Evolutionary conservation across 257 asterid genomes (phyloP).

Genomic region (Ehretia macrophylla): DNA sequence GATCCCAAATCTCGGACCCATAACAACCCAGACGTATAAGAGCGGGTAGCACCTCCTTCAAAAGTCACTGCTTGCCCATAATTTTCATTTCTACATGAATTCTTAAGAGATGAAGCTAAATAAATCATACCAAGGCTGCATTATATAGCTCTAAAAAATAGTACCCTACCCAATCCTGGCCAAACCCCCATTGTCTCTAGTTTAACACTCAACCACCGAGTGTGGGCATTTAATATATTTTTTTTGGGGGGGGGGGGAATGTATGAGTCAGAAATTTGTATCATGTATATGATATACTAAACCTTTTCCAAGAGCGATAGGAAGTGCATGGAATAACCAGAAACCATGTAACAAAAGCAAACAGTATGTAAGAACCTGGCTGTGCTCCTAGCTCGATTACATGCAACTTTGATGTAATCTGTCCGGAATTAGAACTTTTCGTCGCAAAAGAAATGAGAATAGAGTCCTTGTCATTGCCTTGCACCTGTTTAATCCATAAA

Average conservation of each 20-base stretch:
- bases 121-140: too few relatives aligned
- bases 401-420: slow-evolving; percentile 82
- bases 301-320: too few relatives aligned
- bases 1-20: not conserved
- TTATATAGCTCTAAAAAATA: too few relatives aligned
- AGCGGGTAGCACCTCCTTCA: too few relatives aligned
- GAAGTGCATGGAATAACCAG: not conserved
- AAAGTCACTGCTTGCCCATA: too few relatives aligned
- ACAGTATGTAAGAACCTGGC: slow-evolving; percentile 55
- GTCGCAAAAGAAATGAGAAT: slow-evolving; percentile 91
- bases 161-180: too few relatives aligned
- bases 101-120: too few relatives aligned
- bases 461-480: slow-evolving; percentile 92
- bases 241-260: too few relatives aligned
- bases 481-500: slow-evolving; percentile 44
- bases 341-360: not conserved
- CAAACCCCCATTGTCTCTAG: too few relatives aligned
- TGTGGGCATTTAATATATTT: not conserved
- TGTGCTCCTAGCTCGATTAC: slow-evolving; percentile 98
- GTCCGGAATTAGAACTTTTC: slow-evolving; percentile 81
- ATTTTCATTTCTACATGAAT: too few relatives aligned
- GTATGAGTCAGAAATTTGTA: too few relatives aligned
- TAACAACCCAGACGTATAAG: not conserved
- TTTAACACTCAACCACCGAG: not conserved
- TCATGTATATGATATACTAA: too few relatives aligned